Evolutionary conservation across 2,329 filamentous ascomycete genomes (phyloP).

Genomic region (Thielaviopsis ethacetica): DNA sequence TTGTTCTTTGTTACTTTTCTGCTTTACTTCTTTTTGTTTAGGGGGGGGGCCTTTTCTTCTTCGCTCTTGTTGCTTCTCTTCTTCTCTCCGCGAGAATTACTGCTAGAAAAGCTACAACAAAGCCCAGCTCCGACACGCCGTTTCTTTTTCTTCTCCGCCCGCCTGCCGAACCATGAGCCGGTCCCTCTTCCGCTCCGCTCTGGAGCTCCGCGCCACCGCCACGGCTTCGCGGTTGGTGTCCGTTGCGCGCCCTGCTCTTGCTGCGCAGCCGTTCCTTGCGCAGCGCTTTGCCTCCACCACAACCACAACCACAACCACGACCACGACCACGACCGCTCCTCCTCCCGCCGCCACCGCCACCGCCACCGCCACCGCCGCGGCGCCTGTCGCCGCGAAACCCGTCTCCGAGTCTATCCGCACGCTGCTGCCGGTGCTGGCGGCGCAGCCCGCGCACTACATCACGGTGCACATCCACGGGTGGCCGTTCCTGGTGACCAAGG

Average conservation of each 20-base stretch:
- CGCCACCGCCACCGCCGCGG: conserved; percentile 18
- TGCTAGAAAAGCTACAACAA: too few species aligned
- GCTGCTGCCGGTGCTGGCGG: conserved; percentile 53
- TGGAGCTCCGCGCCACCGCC: conserved; percentile 38
- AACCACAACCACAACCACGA: conserved; percentile 17
- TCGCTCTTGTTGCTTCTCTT: too few species aligned
- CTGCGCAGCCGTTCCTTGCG: conserved; percentile 28
- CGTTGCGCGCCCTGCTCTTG: conserved; percentile 30
- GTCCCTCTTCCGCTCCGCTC: conserved; percentile 44
- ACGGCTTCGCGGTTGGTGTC: conserved; percentile 15
- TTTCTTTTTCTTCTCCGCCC: background rate
- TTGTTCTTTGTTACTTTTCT: background rate
- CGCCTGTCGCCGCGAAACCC: conserved; percentile 32
- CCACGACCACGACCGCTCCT: conserved; percentile 18
- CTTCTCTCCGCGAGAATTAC: too few species aligned
- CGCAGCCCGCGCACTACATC: conserved; percentile 63
- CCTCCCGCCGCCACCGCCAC: conserved; percentile 22
- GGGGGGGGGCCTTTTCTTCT: too few species aligned
- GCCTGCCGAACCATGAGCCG: conserved; percentile 30
- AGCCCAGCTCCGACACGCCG: too few species aligned
- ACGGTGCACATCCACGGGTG: conserved; percentile 64
- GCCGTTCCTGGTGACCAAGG: conserved; percentile 63
- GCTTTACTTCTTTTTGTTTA: too few species aligned
- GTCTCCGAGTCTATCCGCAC: conserved; percentile 34
- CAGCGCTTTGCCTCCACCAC: conserved; percentile 19